Evolutionary conservation across 805 yeast species (phyloP).

Genomic region (Starmera dryadoides): DNA sequence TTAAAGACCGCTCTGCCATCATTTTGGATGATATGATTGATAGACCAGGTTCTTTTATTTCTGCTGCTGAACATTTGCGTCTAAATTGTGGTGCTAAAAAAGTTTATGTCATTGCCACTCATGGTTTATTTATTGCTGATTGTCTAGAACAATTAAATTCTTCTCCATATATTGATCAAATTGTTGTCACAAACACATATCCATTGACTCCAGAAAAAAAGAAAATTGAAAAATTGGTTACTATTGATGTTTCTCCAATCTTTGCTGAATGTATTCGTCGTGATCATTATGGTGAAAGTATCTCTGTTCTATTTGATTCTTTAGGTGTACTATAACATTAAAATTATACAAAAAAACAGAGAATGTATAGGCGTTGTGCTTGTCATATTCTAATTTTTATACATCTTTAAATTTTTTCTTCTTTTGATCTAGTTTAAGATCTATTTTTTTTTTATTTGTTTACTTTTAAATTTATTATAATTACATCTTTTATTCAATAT

Average conservation of each 20-base stretch:
- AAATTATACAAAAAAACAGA: not conserved
- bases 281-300: constrained; percentile 97
- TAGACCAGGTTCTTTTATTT: constrained; percentile 86
- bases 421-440: not conserved
- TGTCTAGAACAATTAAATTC: constrained; percentile 75
- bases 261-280: constrained; percentile 98
- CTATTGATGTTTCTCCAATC: constrained; percentile 90
- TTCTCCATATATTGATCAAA: constrained; percentile 78
- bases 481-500: too few relatives aligned
- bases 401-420: constrained; percentile 1
- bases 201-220: constrained; percentile 68
- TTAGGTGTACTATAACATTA: constrained; percentile 41
- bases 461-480: too few relatives aligned
- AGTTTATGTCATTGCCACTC: constrained; percentile 90
- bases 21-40: constrained; percentile 97
- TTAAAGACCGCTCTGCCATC: constrained; percentile 83
- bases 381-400: not conserved
- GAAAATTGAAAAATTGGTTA: constrained; percentile 62
- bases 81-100: constrained; percentile 93
- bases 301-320: constrained; percentile 87
- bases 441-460: not conserved
- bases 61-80: constrained; percentile 97
- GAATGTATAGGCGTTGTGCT: not conserved
- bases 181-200: constrained; percentile 93
- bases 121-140: constrained; percentile 86